Base-by-base conservation (phyloP, 1,139 yeast genomes). In the Geotrichum carabidarum region DNA sequence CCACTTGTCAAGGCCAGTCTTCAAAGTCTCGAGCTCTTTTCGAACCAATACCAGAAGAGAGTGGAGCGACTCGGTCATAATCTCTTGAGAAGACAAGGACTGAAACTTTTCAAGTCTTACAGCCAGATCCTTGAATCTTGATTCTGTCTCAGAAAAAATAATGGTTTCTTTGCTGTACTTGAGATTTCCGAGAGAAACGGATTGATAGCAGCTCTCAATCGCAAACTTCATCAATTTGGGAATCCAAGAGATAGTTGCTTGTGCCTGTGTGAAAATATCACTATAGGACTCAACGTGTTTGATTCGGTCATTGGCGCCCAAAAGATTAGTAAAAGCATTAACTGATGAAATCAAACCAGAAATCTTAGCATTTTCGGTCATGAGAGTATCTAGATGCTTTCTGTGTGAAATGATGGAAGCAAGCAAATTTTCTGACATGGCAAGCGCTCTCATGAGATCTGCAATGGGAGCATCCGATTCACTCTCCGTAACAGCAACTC, bases 381-480 rank as follows among this genome's bases (percentile, higher is more conserved):
- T 32, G 8, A 57, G 43, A 34, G 52, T 35, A 35, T 48, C 48
- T 18, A 51, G 34, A 32, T 9, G 34, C 36, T 36, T 14, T 22
- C 59, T 43, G 51, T 60, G 57, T 45, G 74, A 8, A 77, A 75
- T 40, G 80, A 77, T 62, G 80, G 71, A 8, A 77, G 76, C 63
- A 8, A 89, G 68, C 53, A 89, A 69, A 66, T 88, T 85, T 63
- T 93, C 98, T 8, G 82, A 74, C n/a, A 84, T 83, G 1, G 93
- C 89, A 62, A 89, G 73, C 44, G 90, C 95, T 61, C 83, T 84
- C 58, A 82, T 86, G 40, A 88, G 78, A 66, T 87, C 95, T 1
- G 79, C 75, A 22, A 78, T 77, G 1, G 96, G 94, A 18, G 89
- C 82, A 64, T 90, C 98, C 11, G 80, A 86, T 15, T 83, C 81